Percentiles rank a stretch among this genome's conserved stretches.
These are phyloP conservation scores for Hepatocystis sp. DNA, from an alignment of 169 alveolate genomes.

Conservation along the genomic window DNA sequence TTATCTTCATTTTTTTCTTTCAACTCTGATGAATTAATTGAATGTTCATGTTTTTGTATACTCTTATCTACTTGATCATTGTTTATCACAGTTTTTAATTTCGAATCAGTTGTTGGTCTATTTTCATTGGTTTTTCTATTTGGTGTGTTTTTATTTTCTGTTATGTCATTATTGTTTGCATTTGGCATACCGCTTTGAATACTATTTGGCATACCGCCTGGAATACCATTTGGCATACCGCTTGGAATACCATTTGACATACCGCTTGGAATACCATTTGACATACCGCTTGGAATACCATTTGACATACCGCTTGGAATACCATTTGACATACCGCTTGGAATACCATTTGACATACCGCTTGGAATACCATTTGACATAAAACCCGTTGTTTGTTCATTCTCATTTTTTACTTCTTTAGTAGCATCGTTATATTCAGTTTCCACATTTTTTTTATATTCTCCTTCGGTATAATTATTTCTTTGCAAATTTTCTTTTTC, in stretches of 20 bases:
- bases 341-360: too few relatives aligned
- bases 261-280: too few relatives aligned
- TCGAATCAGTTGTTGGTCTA: not conserved
- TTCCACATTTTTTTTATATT: not conserved
- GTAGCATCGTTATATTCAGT: not conserved
- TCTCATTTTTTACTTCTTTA: not conserved
- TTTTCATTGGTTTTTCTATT: not conserved
- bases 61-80: constrained; percentile 18
- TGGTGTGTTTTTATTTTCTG: not conserved
- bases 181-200: too few relatives aligned
- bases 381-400: too few relatives aligned
- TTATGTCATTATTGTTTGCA: too few relatives aligned
- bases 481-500: not conserved
- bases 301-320: too few relatives aligned
- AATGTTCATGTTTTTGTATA: constrained; percentile 36
- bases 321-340: too few relatives aligned
- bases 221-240: too few relatives aligned
- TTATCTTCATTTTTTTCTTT: not conserved
- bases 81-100: not conserved
- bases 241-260: too few relatives aligned
- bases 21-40: constrained; percentile 8
- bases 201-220: too few relatives aligned
- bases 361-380: too few relatives aligned
- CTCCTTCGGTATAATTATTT: not conserved
- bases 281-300: too few relatives aligned